Evolutionary conservation across 306 rosid species (phyloP).

Genomic region (Gillenia trifoliata): DNA sequence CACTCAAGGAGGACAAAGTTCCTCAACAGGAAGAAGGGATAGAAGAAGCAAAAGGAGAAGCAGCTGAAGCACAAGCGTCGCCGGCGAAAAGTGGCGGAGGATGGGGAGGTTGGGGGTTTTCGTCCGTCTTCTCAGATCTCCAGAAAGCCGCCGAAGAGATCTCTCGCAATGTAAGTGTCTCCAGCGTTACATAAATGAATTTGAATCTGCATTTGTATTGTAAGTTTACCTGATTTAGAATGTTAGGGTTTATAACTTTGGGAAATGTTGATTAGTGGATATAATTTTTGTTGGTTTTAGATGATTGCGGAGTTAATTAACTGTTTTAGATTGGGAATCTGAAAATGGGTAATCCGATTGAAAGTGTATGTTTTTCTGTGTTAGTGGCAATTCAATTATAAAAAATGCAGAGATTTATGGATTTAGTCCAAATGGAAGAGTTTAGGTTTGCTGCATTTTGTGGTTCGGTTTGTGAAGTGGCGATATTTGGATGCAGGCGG

Average conservation of each 20-base stretch:
- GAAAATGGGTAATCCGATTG: not conserved
- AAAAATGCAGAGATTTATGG: not conserved
- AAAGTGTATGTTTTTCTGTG: no score
- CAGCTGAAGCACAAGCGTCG: slow-evolving; percentile 11
- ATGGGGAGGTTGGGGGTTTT: slow-evolving; percentile 87
- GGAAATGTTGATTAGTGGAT: slow-evolving; percentile 5
- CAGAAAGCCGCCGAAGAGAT: slow-evolving; percentile 93
- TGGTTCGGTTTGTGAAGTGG: not conserved
- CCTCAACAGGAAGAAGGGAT: slow-evolving; percentile 15
- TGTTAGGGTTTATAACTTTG: slow-evolving; percentile 10
- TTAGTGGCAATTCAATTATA: not conserved
- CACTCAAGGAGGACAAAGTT: slow-evolving; percentile 36
- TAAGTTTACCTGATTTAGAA: not conserved
- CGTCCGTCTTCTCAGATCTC: slow-evolving; percentile 75
- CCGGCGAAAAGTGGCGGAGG: slow-evolving; percentile 38
- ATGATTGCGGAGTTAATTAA: not conserved
- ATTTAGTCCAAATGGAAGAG: not conserved
- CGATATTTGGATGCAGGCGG: slow-evolving; percentile 58
- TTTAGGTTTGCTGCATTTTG: slow-evolving; percentile 9
- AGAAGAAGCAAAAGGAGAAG: slow-evolving; percentile 7
- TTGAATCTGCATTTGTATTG: not conserved
- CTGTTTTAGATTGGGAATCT: not conserved
- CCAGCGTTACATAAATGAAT: not conserved
- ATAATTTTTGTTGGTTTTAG: not conserved
- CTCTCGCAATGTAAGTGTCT: slow-evolving; percentile 73